Evolutionary conservation across 2,329 filamentous ascomycete genomes (phyloP).

Genomic region (Aspergillus pseudoterreus): DNA sequence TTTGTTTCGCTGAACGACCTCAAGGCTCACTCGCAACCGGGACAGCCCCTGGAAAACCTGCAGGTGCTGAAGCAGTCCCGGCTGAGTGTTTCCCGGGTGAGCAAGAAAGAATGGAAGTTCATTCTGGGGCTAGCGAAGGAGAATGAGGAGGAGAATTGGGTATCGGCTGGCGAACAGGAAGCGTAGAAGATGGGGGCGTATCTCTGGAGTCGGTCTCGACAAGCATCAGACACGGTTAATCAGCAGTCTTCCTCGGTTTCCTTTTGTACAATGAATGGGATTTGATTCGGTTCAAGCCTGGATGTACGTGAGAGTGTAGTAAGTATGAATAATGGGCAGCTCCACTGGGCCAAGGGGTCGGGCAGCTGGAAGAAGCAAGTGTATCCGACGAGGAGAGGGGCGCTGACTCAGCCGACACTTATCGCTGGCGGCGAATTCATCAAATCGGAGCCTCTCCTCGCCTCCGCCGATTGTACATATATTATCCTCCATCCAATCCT

Average conservation of each 20-base stretch:
- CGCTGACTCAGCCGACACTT: constrained; percentile 16
- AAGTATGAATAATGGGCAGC: not conserved
- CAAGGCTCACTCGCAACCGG: constrained; percentile 58
- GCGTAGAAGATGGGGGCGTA: not conserved
- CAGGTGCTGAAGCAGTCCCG: constrained; percentile 79
- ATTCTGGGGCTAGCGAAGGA: constrained; percentile 43
- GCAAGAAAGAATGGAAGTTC: constrained; percentile 45
- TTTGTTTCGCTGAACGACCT: constrained; percentile 70
- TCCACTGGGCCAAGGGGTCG: not conserved
- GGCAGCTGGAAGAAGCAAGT: constrained; percentile 29
- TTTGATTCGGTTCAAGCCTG: not conserved
- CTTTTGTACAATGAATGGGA: constrained; percentile 16
- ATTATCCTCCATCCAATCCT: not conserved
- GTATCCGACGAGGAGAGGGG: constrained; percentile 26
- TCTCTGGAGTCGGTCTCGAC: no score
- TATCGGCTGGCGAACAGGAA: not conserved
- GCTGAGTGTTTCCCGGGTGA: constrained; percentile 66
- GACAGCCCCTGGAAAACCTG: constrained; percentile 64
- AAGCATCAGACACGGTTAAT: not conserved
- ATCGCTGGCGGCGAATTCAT: constrained; percentile 15
- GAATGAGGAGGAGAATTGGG: constrained; percentile 12
- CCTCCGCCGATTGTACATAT: not conserved
- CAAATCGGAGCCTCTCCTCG: constrained; percentile 4
- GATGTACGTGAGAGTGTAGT: not conserved
- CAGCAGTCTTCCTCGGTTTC: constrained; percentile 6